Conservation (phyloP, 352 stramenopile genomes). For the Pythium rhizo-oryzae region DNA sequence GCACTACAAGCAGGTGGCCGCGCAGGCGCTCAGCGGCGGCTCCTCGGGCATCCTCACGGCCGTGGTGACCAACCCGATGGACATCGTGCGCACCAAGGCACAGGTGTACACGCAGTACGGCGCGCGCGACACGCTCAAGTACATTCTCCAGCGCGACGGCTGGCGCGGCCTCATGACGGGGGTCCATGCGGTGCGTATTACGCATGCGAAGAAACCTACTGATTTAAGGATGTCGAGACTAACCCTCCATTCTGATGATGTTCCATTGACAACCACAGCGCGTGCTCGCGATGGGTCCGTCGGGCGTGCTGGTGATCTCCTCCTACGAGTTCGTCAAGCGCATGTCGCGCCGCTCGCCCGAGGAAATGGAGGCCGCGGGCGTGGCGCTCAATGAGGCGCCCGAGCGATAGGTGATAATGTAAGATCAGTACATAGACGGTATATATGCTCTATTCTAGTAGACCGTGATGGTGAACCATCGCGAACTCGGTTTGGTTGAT, state of each 20-base stretch:
- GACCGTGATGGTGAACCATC: neutral
- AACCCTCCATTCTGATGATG: too few relatives aligned
- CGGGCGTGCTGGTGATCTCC: conserved; percentile 83
- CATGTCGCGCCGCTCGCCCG: conserved; percentile 64
- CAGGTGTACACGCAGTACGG: conserved; percentile 88
- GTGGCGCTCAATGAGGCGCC: neutral
- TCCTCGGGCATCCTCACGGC: conserved; percentile 80
- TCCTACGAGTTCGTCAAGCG: conserved; percentile 92
- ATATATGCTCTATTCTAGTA: neutral
- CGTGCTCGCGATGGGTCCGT: conserved; percentile 81
- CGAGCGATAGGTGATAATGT: conserved; percentile 14
- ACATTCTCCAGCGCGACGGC: conserved; percentile 80
- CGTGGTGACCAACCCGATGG: conserved; percentile 87
- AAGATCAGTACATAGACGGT: conserved; percentile 21
- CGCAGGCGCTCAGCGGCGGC: conserved; percentile 76
- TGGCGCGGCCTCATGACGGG: conserved; percentile 80
- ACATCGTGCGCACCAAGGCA: conserved; percentile 86
- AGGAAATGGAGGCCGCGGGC: conserved; percentile 27
- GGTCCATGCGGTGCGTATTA: conserved; percentile 63
- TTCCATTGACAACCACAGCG: conserved; percentile 39
- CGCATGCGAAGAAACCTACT: neutral
- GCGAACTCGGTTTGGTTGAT: too few relatives aligned
- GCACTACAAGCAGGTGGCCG: conserved; percentile 86
- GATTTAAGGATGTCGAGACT: neutral
- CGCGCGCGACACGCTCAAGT: conserved; percentile 81